Evolutionary conservation across 1,284 basidiomycete genomes (phyloP).

Genomic region (Sporisorium iseilematis-ciliati): DNA sequence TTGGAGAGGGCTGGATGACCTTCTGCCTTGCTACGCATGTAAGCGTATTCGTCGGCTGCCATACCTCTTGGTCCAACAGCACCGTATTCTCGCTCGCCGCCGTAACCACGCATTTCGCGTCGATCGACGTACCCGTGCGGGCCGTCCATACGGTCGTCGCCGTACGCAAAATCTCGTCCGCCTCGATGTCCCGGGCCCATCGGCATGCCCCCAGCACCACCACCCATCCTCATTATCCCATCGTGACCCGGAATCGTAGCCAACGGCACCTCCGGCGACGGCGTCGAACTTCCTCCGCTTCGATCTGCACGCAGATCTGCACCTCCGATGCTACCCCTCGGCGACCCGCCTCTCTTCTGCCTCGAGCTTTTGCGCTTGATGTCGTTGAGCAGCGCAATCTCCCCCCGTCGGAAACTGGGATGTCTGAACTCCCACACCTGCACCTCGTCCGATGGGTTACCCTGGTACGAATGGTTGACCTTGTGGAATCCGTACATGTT

Average conservation of each 20-base stretch:
- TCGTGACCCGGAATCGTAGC: conserved; percentile 40
- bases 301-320: conserved; percentile 38
- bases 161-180: conserved; percentile 28
- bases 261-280: conserved; percentile 48
- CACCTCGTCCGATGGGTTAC: conserved; percentile 57
- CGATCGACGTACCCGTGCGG: conserved; percentile 23
- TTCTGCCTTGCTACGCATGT: conserved; percentile 38
- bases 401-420: conserved; percentile 59
- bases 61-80: conserved; percentile 10
- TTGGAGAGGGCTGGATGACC: conserved; percentile 8
- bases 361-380: conserved; percentile 65
- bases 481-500: conserved; percentile 68
- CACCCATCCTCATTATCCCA: conserved; percentile 26
- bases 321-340: conserved; percentile 39
- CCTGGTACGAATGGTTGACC: conserved; percentile 65
- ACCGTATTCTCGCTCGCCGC: conserved; percentile 20
- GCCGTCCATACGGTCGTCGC: conserved; percentile 37
- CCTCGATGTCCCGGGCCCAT: conserved; percentile 21
- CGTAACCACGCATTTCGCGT: conserved; percentile 29
- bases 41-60: conserved; percentile 32
- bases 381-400: conserved; percentile 57
- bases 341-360: conserved; percentile 51
- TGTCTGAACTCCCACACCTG: conserved; percentile 67
- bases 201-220: conserved; percentile 12
- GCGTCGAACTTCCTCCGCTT: conserved; percentile 50